Conservation (phyloP, 768 basidiomycete species). For the Gymnopilus junonius region DNA sequence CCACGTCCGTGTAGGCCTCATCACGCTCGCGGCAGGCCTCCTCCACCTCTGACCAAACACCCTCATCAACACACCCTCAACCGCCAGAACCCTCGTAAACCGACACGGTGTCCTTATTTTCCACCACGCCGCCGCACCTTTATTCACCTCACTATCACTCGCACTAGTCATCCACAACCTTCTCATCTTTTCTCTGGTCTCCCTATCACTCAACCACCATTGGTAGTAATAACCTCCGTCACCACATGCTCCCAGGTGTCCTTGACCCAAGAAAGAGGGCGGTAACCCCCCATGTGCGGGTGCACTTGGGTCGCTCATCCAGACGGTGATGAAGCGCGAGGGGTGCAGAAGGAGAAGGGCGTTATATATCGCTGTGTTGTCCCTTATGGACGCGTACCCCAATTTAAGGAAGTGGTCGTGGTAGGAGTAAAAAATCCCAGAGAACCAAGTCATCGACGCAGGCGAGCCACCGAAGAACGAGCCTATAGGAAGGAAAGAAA, state of each 20-base stretch:
- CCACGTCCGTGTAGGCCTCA: constrained; percentile 9
- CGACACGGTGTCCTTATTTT: constrained; percentile 22
- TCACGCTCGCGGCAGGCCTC: background rate
- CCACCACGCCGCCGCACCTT: background rate
- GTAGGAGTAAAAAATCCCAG: constrained; percentile 48
- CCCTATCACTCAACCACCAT: constrained; percentile 45
- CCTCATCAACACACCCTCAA: constrained; percentile 25
- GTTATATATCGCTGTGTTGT: constrained; percentile 36
- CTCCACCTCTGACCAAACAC: constrained; percentile 28
- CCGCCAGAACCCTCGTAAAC: constrained; percentile 24
- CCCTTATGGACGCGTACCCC: constrained; percentile 41
- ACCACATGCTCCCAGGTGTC: constrained; percentile 42
- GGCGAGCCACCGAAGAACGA: constrained; percentile 61
- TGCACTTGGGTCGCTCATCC: constrained; percentile 36
- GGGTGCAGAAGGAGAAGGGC: constrained; percentile 40
- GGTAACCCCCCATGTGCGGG: constrained; percentile 17
- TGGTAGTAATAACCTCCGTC: constrained; percentile 51
- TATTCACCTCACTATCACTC: background rate
- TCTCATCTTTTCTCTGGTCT: constrained; percentile 22
- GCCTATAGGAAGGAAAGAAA: constrained; percentile 34
- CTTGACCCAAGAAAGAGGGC: constrained; percentile 20
- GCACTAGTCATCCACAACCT: constrained; percentile 30
- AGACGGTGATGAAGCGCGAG: constrained; percentile 45
- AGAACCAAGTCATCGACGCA: constrained; percentile 48
- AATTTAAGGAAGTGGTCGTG: constrained; percentile 53